A percentile compares a stretch with the other conserved stretches of the same genome.
Evolutionary conservation across 768 basidiomycete species (phyloP).

Genomic region (Hydnomerulius pinastri): DNA sequence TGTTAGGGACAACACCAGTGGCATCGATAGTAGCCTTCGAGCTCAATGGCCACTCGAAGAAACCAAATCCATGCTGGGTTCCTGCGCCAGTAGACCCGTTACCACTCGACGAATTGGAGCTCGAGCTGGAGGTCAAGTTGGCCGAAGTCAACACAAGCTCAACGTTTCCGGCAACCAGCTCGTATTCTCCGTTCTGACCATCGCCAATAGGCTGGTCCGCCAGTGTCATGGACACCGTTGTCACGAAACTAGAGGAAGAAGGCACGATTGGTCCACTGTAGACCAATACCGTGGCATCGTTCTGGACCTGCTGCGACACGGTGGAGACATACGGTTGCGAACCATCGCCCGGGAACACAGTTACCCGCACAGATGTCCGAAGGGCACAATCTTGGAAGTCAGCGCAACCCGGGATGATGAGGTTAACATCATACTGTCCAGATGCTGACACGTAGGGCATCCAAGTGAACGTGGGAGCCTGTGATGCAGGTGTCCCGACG

Average conservation of each 20-base stretch:
- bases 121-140: slow-evolving; percentile 41
- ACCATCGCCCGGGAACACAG: slow-evolving; percentile 76
- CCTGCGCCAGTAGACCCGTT: slow-evolving; percentile 34
- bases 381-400: slow-evolving; percentile 75
- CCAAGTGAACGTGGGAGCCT: slow-evolving; percentile 85
- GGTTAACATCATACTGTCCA: slow-evolving; percentile 81
- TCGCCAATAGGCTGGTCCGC: slow-evolving; percentile 62
- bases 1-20: slow-evolving; percentile 62
- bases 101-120: slow-evolving; percentile 26
- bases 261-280: slow-evolving; percentile 88
- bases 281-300: slow-evolving; percentile 61
- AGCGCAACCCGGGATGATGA: slow-evolving; percentile 86
- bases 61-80: slow-evolving; percentile 66
- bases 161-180: slow-evolving; percentile 85
- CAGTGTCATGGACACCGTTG: slow-evolving; percentile 75
- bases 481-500: slow-evolving; percentile 59
- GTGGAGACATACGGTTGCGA: slow-evolving; percentile 66
- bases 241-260: slow-evolving; percentile 66
- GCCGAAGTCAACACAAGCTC: slow-evolving; percentile 73
- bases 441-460: slow-evolving; percentile 89
- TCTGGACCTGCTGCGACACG: slow-evolving; percentile 68
- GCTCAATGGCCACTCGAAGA: slow-evolving; percentile 83
- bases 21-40: slow-evolving; percentile 52
- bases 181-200: slow-evolving; percentile 68
- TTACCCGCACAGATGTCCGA: slow-evolving; percentile 82